Base-by-base conservation (phyloP, 306 rosid genomes). In the Vigna angularis region DNA sequence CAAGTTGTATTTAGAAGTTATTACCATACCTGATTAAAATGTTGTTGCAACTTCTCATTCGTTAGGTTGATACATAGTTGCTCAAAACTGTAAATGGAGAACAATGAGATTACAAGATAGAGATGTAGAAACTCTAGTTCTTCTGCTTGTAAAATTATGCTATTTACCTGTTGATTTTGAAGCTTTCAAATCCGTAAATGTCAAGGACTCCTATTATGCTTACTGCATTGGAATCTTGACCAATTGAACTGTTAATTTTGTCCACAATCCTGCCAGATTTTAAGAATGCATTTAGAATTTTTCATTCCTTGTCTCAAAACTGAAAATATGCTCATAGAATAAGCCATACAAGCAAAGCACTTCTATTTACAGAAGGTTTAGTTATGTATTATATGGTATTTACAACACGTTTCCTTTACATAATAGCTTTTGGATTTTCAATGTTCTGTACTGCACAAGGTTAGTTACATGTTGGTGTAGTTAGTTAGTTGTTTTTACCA, bases 171-270 rank as follows among this genome's bases (percentile, higher is more conserved):
- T 92, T 92, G 79, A 92, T 75, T 88, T 92, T 92, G 91, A 92
- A 92, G 89, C 91, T 92, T 82, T 92, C 97, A 84, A 92, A 92
- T 42, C 97, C 97, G 76, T 92, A 92, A 74, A 92, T 92, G 70
- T 92, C 97, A 82, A 92, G 97, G 40, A 92, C 97, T 86, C 97
- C 97, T 66, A 92, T 92, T 82, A 92, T 77, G 87, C 92, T 85
- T 22, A 57, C 77, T 53, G 96, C 93, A 85, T 86, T 79, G 18
- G 93, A 76, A 83, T 92, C 97, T 83, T 92, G 97, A 42, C 97
- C 97, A 74, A 92, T 92, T 72, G 97, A 92, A 79, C 87, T 85
- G 86, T 92, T 92, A 82, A 92, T 92, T 83, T 87, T 90, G 75
- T 92, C 96, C 20, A 92, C 96, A 73, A 92, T 87, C 97, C 97